Percentiles rank a stretch among this genome's conserved stretches.
Evolutionary conservation across 2,329 filamentous ascomycete species (phyloP).

Genomic region (Eutypella sp.): DNA sequence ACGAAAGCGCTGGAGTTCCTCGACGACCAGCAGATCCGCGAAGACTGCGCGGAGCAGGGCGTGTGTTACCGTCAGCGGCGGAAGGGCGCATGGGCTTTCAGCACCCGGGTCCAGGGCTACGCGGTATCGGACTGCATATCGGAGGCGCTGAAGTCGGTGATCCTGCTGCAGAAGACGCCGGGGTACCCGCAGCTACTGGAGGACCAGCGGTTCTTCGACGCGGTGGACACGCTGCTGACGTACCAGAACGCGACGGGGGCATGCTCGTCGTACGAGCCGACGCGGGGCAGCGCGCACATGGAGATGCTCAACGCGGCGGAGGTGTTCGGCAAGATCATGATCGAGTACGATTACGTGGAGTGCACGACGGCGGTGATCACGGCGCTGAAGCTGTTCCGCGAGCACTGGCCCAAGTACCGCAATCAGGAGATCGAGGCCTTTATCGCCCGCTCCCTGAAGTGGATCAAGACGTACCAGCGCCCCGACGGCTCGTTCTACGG

Average conservation of each 20-base stretch:
- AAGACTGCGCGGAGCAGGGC: constrained; percentile 72
- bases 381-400: constrained; percentile 74
- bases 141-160: constrained; percentile 81
- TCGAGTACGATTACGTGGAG: constrained; percentile 97
- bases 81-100: constrained; percentile 95
- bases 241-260: constrained; percentile 87
- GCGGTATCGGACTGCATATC: constrained; percentile 93
- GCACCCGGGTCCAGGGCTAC: constrained; percentile 87
- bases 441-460: constrained; percentile 68
- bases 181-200: constrained; percentile 71
- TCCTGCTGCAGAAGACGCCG: constrained; percentile 75
- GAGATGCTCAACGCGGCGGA: constrained; percentile 93
- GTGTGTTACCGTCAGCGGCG: constrained; percentile 83
- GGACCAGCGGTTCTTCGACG: constrained; percentile 75
- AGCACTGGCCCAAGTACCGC: constrained; percentile 78
- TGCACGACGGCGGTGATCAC: constrained; percentile 95
- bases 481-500: constrained; percentile 95
- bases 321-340: constrained; percentile 96
- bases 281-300: constrained; percentile 69
- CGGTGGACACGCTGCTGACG: constrained; percentile 82
- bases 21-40: constrained; percentile 84
- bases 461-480: constrained; percentile 75
- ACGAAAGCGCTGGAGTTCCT: constrained; percentile 77
- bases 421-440: constrained; percentile 67
- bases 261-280: constrained; percentile 84